Conservation (phyloP, 2,329 filamentous ascomycete species). For the Beauveria pseudobassiana region DNA sequence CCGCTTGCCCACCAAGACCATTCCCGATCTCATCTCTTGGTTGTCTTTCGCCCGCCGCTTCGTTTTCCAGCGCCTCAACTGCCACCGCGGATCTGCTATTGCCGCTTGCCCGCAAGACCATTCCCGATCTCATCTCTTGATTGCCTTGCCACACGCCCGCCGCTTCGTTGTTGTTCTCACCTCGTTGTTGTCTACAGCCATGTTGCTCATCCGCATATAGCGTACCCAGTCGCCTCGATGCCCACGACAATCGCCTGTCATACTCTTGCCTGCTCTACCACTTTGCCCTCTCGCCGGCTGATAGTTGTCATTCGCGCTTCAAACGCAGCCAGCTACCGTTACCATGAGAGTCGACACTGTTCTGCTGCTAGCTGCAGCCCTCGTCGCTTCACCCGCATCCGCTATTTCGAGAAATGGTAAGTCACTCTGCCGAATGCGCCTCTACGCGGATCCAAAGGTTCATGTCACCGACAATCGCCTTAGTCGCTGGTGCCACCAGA, state of each 20-base stretch:
- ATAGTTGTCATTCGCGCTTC: not conserved
- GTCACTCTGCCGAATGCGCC: not conserved
- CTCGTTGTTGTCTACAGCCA: not conserved
- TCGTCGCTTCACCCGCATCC: conserved; percentile 12
- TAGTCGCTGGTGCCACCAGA: not conserved
- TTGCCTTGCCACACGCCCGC: not conserved
- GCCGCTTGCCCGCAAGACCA: not conserved
- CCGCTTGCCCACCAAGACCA: not conserved
- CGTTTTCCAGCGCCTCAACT: not conserved
- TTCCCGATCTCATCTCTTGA: not conserved
- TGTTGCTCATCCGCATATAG: conserved; percentile 6
- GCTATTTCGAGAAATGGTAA: conserved; percentile 14
- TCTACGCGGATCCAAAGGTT: not conserved
- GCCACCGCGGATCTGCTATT: not conserved
- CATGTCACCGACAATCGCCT: not conserved
- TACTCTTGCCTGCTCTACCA: not conserved
- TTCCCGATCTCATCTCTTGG: too few relatives aligned
- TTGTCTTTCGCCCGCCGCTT: too few relatives aligned
- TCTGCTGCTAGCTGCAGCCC: conserved; percentile 14
- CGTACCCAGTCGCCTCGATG: not conserved
- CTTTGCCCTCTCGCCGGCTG: not conserved
- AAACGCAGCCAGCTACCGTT: not conserved
- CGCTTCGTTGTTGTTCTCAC: too few relatives aligned
- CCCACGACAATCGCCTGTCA: not conserved
- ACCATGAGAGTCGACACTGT: conserved; percentile 16